Evolutionary conservation across 225 moss, liverwort and hornwort species (phyloP).

Genomic region (Polytrichum commune): DNA sequence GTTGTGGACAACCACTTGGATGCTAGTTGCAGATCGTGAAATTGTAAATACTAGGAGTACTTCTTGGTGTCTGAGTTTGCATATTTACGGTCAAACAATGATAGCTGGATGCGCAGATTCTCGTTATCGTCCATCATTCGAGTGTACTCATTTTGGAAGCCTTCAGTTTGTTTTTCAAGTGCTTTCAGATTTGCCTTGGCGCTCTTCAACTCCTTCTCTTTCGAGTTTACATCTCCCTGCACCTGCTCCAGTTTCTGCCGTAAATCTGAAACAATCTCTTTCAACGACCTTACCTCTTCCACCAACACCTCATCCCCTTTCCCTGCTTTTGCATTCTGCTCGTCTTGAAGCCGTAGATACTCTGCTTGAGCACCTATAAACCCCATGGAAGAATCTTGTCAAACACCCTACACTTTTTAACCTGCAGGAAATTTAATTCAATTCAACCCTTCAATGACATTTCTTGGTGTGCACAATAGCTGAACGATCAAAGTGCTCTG

Average conservation of each 20-base stretch:
- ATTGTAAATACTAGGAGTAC: slow-evolving; percentile 30
- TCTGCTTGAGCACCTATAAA: slow-evolving; percentile 47
- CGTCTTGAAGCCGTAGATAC: slow-evolving; percentile 47
- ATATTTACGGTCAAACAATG: slow-evolving; percentile 59
- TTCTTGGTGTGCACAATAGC: no score
- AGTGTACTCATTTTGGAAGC: slow-evolving; percentile 67
- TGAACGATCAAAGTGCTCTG: background rate
- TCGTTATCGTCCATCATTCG: slow-evolving; percentile 72
- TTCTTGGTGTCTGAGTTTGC: slow-evolving; percentile 63
- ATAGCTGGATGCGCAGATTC: slow-evolving; percentile 64
- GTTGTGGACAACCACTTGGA: no score
- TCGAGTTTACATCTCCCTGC: slow-evolving; percentile 50
- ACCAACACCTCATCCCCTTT: slow-evolving; percentile 19
- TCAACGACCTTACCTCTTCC: slow-evolving; percentile 49
- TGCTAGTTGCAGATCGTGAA: no score
- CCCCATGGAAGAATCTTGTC: no score
- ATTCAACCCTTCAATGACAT: no score
- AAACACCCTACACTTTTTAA: no score
- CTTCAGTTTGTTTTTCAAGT: slow-evolving; percentile 71
- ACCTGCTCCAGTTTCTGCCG: slow-evolving; percentile 63
- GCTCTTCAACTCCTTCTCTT: slow-evolving; percentile 65
- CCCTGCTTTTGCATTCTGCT: slow-evolving; percentile 21
- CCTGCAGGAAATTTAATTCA: no score
- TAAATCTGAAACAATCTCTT: slow-evolving; percentile 59
- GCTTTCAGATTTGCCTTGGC: slow-evolving; percentile 56